phyloP scores from a whole-genome alignment of 2,329 filamentous ascomycete species.

The Orbilia quercus region DNA sequence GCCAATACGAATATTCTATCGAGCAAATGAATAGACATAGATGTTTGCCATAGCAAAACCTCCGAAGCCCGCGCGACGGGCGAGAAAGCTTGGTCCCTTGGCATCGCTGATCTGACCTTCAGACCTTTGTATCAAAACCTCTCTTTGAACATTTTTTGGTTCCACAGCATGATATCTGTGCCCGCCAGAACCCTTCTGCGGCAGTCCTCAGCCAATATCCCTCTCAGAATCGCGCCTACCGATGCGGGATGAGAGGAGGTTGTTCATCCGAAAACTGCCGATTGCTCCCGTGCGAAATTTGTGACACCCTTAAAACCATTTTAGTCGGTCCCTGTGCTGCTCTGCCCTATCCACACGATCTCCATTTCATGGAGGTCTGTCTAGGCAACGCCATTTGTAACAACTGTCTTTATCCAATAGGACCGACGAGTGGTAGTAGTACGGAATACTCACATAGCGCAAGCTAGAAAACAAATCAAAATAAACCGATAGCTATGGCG shows the following conservation, averaged over 20 bases:
- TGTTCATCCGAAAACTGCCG: constrained; percentile 31
- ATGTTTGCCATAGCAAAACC: constrained; percentile 24
- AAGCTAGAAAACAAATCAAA: not conserved
- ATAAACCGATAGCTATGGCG: constrained; percentile 8
- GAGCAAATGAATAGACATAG: constrained; percentile 21
- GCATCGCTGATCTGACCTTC: not conserved
- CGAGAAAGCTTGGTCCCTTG: constrained; percentile 39
- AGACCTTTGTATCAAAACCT: constrained; percentile 6
- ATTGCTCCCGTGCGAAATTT: constrained; percentile 17
- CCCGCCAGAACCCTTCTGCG: too few relatives aligned
- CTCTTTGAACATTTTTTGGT: too few relatives aligned
- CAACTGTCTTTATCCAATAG: not conserved
- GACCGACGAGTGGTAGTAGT: not conserved
- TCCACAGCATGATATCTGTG: too few relatives aligned
- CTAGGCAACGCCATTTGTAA: constrained; percentile 36
- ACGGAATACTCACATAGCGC: too few relatives aligned
- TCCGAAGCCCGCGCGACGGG: constrained; percentile 24
- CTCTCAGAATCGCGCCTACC: too few relatives aligned
- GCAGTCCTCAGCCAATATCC: too few relatives aligned
- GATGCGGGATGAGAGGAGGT: not conserved
- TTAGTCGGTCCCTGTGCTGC: not conserved
- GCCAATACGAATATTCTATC: constrained; percentile 12
- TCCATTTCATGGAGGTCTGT: not conserved
- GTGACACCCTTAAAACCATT: constrained; percentile 25
- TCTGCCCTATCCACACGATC: constrained; percentile 11